These are phyloP conservation scores for Canavalia gladiata DNA, from an alignment of 306 rosid genomes.

Conservation along the genomic window DNA sequence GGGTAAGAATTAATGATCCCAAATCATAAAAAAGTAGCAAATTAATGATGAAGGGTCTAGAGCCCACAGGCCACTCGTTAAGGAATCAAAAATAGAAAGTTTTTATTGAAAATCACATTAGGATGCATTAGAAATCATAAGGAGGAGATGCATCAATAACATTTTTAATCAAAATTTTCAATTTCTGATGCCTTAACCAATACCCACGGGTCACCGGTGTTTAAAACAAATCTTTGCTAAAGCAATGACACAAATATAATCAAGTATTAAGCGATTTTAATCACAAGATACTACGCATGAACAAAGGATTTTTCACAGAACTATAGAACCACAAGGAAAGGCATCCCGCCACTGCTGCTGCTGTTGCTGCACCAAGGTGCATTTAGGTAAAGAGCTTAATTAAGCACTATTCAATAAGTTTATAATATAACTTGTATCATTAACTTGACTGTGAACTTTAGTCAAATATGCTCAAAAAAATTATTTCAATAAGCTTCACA, in stretches of 20 bases:
- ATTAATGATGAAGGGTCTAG: not conserved
- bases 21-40: slow-evolving; percentile 8
- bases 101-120: too few species aligned
- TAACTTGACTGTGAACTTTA: not conserved
- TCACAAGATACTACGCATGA: slow-evolving; percentile 8
- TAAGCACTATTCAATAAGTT: too few species aligned
- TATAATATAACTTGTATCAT: not conserved
- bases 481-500: not conserved
- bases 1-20: not conserved
- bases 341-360: not conserved
- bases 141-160: too few species aligned
- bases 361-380: not conserved
- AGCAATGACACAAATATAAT: slow-evolving; percentile 6
- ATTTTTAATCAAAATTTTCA: too few species aligned
- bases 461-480: not conserved
- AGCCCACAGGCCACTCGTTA: too few species aligned
- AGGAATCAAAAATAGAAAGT: too few species aligned
- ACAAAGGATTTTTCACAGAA: slow-evolving; percentile 8
- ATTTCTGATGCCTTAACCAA: too few species aligned
- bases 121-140: too few species aligned
- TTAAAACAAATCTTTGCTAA: slow-evolving; percentile 6
- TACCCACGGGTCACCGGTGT: not conserved
- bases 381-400: not conserved
- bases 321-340: slow-evolving; percentile 19
- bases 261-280: slow-evolving; percentile 1